These are phyloP conservation scores for Cladosporium halotolerans DNA, from an alignment of 2,329 filamentous ascomycete species.

Conservation along the genomic window DNA sequence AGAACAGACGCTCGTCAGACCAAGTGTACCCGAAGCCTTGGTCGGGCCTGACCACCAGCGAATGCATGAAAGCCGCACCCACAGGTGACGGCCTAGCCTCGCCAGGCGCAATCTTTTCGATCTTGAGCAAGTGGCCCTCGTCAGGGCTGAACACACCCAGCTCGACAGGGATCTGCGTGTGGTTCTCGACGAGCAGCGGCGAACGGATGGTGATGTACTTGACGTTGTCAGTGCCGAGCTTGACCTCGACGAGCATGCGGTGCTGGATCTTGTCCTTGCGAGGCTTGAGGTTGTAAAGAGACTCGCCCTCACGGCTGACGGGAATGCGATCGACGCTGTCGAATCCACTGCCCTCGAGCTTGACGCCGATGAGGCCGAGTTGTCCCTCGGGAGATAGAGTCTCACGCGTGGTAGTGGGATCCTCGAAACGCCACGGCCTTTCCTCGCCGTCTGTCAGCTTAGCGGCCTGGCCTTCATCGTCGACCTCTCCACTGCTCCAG, in stretches of 20 bases:
- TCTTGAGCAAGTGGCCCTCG: slow-evolving; percentile 87
- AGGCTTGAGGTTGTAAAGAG: slow-evolving; percentile 80
- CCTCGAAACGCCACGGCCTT: slow-evolving; percentile 91
- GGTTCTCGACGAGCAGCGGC: slow-evolving; percentile 86
- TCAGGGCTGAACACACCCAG: slow-evolving; percentile 82
- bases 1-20: slow-evolving; percentile 85
- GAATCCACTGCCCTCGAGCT: slow-evolving; percentile 88
- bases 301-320: slow-evolving; percentile 90
- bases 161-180: slow-evolving; percentile 93
- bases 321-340: slow-evolving; percentile 82
- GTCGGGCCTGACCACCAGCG: slow-evolving; percentile 79
- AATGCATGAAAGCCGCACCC: slow-evolving; percentile 85
- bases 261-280: slow-evolving; percentile 81
- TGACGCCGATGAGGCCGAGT: slow-evolving; percentile 71
- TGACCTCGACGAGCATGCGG: slow-evolving; percentile 85
- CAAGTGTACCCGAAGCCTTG: slow-evolving; percentile 95
- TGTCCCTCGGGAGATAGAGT: slow-evolving; percentile 78
- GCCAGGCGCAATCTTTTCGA: slow-evolving; percentile 93
- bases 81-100: slow-evolving; percentile 86
- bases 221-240: slow-evolving; percentile 86
- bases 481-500: slow-evolving; percentile 69
- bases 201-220: slow-evolving; percentile 96
- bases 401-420: slow-evolving; percentile 93
- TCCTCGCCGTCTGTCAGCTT: slow-evolving; percentile 85
- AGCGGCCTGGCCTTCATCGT: slow-evolving; percentile 63